Conservation (phyloP, 2,329 filamentous ascomycete genomes). For the Whalleya microplaca region DNA sequence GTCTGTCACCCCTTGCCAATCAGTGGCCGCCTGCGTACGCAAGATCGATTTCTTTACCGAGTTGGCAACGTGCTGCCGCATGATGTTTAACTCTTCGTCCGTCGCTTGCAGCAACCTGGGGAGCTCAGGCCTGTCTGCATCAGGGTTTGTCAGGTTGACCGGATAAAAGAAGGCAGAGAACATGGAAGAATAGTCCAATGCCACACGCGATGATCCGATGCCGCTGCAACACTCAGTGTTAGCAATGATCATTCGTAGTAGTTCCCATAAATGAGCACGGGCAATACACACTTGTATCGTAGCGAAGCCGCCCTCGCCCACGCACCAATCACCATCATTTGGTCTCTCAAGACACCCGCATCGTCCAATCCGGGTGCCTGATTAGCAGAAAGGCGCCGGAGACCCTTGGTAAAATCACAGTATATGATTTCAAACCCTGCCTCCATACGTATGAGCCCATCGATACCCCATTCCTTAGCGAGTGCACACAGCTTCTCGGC, state of each 20-base stretch:
- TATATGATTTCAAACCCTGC: constrained; percentile 62
- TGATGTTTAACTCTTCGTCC: constrained; percentile 36
- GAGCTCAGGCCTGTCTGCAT: constrained; percentile 37
- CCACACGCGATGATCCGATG: constrained; percentile 45
- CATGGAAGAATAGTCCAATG: constrained; percentile 54
- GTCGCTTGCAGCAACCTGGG: constrained; percentile 38
- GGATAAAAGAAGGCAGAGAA: constrained; percentile 56
- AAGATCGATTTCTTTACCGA: constrained; percentile 41
- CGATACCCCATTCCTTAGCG: constrained; percentile 51
- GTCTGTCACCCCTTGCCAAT: constrained; percentile 73
- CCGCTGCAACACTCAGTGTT: constrained; percentile 26
- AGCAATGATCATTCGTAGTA: neutral
- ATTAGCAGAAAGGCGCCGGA: constrained; percentile 42
- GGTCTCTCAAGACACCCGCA: constrained; percentile 14
- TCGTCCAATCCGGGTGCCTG: constrained; percentile 33
- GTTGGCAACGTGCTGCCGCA: constrained; percentile 48
- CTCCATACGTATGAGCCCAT: constrained; percentile 58
- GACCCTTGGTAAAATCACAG: constrained; percentile 52
- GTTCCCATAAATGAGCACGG: too few relatives aligned
- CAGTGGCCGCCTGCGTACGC: constrained; percentile 39
- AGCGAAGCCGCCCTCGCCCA: constrained; percentile 47
- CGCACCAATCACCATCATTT: constrained; percentile 37
- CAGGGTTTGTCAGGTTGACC: constrained; percentile 51
- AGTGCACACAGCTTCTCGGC: constrained; percentile 61
- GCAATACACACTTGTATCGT: constrained; percentile 42